A percentile compares a stretch with the other conserved stretches of the same genome.
Conservation (phyloP, 768 basidiomycete genomes). For the Leucocoprinus birnbaumii region DNA sequence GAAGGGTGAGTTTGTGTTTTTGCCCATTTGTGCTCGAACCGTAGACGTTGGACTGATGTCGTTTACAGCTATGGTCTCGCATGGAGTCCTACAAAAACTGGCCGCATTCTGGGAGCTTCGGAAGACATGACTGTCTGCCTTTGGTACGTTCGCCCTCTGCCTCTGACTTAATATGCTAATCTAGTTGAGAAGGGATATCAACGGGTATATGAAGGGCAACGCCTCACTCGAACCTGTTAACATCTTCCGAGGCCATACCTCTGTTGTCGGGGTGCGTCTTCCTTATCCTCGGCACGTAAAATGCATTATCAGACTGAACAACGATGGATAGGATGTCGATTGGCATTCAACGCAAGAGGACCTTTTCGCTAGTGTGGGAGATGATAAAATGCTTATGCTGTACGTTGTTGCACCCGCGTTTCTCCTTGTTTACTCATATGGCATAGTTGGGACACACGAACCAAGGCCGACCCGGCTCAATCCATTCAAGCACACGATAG, state of each 20-base stretch:
- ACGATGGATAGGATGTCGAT: constrained; percentile 78
- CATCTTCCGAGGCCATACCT: constrained; percentile 85
- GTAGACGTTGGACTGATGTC: constrained; percentile 1
- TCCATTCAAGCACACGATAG: constrained; percentile 85
- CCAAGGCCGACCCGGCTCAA: constrained; percentile 61
- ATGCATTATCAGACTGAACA: too few relatives aligned
- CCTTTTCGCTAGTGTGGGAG: constrained; percentile 92
- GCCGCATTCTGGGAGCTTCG: constrained; percentile 86
- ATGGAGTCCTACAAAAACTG: constrained; percentile 84
- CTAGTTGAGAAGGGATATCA: constrained; percentile 74
- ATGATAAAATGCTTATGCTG: constrained; percentile 94
- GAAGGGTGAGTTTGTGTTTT: constrained; percentile 72
- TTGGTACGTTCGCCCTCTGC: constrained; percentile 52
- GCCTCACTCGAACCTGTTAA: constrained; percentile 79
- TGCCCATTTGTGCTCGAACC: neutral
- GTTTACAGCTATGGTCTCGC: constrained; percentile 83
- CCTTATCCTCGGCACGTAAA: too few relatives aligned
- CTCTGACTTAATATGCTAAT: constrained; percentile 1
- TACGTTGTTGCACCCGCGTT: constrained; percentile 35
- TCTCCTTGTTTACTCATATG: constrained; percentile 3
- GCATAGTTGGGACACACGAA: constrained; percentile 95
- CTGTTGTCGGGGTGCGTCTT: constrained; percentile 90
- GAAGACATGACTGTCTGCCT: constrained; percentile 96
- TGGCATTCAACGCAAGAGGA: constrained; percentile 86
- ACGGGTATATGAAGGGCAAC: constrained; percentile 79